Evolutionary conservation across 108 stramenopile genomes (phyloP).

Genomic region (Cyclotella kingstonii): DNA sequence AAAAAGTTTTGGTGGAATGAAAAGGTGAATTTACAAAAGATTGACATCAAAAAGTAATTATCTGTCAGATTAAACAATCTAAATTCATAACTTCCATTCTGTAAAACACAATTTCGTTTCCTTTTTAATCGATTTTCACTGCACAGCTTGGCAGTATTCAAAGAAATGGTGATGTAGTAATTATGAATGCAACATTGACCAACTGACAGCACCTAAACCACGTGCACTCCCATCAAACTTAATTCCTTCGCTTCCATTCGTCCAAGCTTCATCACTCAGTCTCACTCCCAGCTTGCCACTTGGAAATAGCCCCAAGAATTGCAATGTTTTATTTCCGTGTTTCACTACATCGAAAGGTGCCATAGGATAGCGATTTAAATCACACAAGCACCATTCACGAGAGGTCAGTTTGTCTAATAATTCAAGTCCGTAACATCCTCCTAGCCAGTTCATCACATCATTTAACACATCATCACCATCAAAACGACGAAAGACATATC

Average conservation of each 20-base stretch:
- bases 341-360: slow-evolving; percentile 50
- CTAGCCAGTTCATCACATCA: slow-evolving; percentile 82
- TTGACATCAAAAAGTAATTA: too few relatives aligned
- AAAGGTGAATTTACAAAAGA: too few relatives aligned
- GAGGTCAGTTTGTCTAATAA: slow-evolving; percentile 54
- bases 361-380: slow-evolving; percentile 60
- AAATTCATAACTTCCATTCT: too few relatives aligned
- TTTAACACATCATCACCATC: slow-evolving; percentile 80
- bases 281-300: slow-evolving; percentile 69
- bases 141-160: too few relatives aligned
- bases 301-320: slow-evolving; percentile 80
- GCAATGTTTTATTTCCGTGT: slow-evolving; percentile 56
- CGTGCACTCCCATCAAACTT: slow-evolving; percentile 25
- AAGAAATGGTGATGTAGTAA: too few relatives aligned
- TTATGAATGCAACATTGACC: slow-evolving; percentile 41
- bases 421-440: slow-evolving; percentile 58
- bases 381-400: slow-evolving; percentile 75
- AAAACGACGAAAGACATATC: slow-evolving; percentile 52
- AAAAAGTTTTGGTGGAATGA: too few relatives aligned
- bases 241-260: slow-evolving; percentile 8
- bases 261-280: slow-evolving; percentile 54
- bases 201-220: slow-evolving; percentile 54
- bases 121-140: too few relatives aligned
- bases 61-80: too few relatives aligned
- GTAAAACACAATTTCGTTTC: too few relatives aligned